These are phyloP conservation scores for Paramyrothecium roridum DNA, from an alignment of 2,329 filamentous ascomycete species.

Conservation along the genomic window DNA sequence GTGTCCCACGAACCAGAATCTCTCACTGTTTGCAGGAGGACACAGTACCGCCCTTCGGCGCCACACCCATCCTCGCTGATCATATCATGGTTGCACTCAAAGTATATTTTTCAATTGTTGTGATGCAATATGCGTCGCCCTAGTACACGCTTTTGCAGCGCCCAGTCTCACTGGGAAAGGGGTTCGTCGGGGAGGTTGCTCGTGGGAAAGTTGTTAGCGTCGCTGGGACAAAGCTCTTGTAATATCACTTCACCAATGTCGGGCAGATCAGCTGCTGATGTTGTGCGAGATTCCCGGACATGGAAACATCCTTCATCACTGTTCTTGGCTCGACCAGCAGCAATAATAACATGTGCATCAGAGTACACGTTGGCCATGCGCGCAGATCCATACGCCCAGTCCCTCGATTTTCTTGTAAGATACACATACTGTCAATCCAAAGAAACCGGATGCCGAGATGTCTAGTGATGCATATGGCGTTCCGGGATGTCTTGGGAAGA, in stretches of 20 bases:
- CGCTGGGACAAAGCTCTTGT: too few relatives aligned
- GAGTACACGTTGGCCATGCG: not conserved
- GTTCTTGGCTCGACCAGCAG: not conserved
- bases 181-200: too few relatives aligned
- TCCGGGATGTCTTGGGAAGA: not conserved
- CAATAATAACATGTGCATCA: not conserved
- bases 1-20: not conserved
- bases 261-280: too few relatives aligned
- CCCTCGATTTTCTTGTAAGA: not conserved
- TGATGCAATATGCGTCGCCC: not conserved
- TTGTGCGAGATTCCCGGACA: not conserved
- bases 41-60: not conserved
- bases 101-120: slow-evolving; percentile 4
- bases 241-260: too few relatives aligned
- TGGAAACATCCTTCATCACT: not conserved
- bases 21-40: not conserved
- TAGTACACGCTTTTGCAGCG: slow-evolving; percentile 1
- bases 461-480: not conserved
- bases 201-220: too few relatives aligned
- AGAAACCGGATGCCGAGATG: not conserved
- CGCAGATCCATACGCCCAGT: not conserved
- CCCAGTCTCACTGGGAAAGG: not conserved
- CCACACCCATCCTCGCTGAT: slow-evolving; percentile 4
- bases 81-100: slow-evolving; percentile 6
- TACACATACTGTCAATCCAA: slow-evolving; percentile 3